Evolutionary conservation across 2,329 filamentous ascomycete genomes (phyloP).

Genomic region (Claviceps sp.): DNA sequence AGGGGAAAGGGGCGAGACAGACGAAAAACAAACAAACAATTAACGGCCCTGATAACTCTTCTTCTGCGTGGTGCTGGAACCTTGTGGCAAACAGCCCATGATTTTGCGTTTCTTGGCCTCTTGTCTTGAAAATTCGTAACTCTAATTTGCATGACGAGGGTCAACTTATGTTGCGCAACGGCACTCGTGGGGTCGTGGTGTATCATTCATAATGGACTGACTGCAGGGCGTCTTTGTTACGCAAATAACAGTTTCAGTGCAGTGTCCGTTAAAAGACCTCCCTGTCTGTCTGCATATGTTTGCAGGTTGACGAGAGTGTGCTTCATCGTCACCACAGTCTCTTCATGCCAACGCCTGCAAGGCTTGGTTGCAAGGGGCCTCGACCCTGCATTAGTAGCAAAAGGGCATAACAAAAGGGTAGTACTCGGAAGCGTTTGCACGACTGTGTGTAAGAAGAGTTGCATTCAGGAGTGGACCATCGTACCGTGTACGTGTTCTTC

Average conservation of each 20-base stretch:
- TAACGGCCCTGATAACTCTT: too few relatives aligned
- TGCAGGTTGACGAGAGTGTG: neutral
- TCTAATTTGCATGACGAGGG: neutral
- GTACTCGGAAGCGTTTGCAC: neutral
- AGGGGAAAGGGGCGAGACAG: neutral
- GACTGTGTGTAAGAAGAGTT: neutral
- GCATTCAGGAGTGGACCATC: neutral
- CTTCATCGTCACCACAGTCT: neutral
- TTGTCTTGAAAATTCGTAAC: neutral
- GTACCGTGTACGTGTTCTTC: neutral
- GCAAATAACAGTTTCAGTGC: neutral
- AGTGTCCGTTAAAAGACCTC: too few relatives aligned
- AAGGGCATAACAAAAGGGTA: neutral
- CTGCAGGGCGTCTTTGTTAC: neutral
- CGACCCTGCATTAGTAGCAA: neutral
- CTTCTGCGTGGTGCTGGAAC: neutral
- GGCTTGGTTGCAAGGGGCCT: neutral
- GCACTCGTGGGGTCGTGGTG: neutral
- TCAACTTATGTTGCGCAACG: neutral
- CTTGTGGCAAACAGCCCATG: neutral
- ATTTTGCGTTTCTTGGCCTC: neutral
- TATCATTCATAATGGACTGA: neutral
- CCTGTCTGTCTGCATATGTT: neutral
- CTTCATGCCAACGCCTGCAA: neutral
- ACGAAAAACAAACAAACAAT: neutral